Base-by-base conservation (phyloP, 164 flowering plant species). In the Kingdonia uniflora region DNA sequence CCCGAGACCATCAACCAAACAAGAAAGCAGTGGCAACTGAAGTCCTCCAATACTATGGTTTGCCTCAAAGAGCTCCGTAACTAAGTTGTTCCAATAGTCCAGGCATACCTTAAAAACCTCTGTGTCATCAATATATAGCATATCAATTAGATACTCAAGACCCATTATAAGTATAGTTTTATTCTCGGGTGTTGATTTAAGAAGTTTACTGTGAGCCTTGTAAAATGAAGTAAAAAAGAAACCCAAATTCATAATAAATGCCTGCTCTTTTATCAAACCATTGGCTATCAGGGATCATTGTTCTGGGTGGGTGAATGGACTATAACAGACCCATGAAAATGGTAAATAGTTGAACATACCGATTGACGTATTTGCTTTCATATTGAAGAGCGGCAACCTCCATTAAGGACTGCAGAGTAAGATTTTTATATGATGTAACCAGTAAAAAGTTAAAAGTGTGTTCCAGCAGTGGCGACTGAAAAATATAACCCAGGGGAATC, bases 401-500 rank as follows among this genome's bases (percentile, higher is more conserved):
- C 15, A 91, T 84, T 46, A 92, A 74, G 65, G 95, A 88, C 57
- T 92, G 95, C 20, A 92, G 87, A 13, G 96, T 81, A 35, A 92
- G 91, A 69, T 92, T 92, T 46, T 95, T 80, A 68, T 86, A 92
- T n/a, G 89, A 52, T 49, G 89, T 78, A 51, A 77, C 41, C 0
- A 95, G 95, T 43, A 92, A 88, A 62, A 86, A 82, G 23, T 88
- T 92, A 15, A 88, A 68, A 15, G 88, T 81, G 48, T 84, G 88
- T 60, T 92, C 95, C 68, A 92, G 80, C 96, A 92, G 74, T 44
- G 91, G 81, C 15, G 99, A 92, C 58, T 88, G 95, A 74, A 92
- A 92, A 43, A 92, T 92, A 67, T 92, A 92, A 50, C 99, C 99
- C 71, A 92, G 61, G 21, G 97, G 99, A 61, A 92, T 88, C 99